Evolutionary conservation across 768 basidiomycete species (phyloP).

Genomic region (Serendipita sp.): DNA sequence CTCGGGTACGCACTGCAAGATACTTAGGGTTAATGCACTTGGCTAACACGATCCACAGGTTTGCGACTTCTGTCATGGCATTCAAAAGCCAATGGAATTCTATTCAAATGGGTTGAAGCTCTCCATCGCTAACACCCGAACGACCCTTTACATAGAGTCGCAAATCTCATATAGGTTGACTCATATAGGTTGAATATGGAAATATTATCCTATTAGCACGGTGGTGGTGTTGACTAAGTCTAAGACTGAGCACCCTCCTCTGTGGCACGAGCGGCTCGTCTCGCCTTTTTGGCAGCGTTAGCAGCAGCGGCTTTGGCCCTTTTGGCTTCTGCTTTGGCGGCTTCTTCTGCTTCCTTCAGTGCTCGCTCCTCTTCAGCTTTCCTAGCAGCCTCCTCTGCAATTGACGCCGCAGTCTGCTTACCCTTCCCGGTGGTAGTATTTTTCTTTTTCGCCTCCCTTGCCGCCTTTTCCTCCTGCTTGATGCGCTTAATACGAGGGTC

Average conservation of each 20-base stretch:
- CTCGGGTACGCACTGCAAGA: conserved; percentile 46
- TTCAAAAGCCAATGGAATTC: conserved; percentile 26
- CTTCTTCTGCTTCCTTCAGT: conserved; percentile 53
- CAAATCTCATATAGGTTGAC: background rate
- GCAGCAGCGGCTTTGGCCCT: conserved; percentile 75
- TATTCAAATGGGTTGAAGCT: conserved; percentile 1
- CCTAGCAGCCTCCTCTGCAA: conserved; percentile 32
- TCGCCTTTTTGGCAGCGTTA: conserved; percentile 81
- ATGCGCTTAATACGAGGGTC: conserved; percentile 96
- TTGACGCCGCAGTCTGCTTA: conserved; percentile 24
- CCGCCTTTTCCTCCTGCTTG: conserved; percentile 91
- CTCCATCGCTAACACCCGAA: background rate
- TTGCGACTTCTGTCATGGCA: conserved; percentile 58
- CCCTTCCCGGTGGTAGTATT: conserved; percentile 18
- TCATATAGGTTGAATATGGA: background rate
- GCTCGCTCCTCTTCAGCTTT: conserved; percentile 40
- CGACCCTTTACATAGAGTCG: background rate
- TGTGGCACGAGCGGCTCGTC: conserved; percentile 42
- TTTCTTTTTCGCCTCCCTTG: conserved; percentile 81
- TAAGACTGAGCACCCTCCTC: conserved; percentile 22
- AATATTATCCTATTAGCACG: background rate
- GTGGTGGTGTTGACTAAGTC: background rate
- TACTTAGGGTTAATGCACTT: background rate
- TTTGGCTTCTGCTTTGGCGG: conserved; percentile 61
- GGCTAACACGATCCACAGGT: conserved; percentile 24